Conservation (phyloP, 805 yeast genomes). For the Ogataea pignaliae region DNA sequence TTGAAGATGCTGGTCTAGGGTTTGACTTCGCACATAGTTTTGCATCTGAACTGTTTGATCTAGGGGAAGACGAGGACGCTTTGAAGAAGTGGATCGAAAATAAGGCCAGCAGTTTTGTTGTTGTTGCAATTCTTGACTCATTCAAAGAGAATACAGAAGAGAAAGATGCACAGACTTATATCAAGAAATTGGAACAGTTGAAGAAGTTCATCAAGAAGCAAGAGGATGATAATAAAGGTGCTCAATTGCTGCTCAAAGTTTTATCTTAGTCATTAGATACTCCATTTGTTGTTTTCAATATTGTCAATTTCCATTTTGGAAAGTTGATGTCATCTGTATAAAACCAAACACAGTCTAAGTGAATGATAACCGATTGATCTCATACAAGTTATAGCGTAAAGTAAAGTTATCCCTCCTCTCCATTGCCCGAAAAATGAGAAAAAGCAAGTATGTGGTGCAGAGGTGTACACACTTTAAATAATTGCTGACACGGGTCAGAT, state of each 20-base stretch:
- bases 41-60: slow-evolving; percentile 37
- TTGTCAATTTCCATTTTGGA: too few relatives aligned
- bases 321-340: too few relatives aligned
- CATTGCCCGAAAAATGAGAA: too few relatives aligned
- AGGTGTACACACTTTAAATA: slow-evolving; percentile 1
- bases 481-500: too few relatives aligned
- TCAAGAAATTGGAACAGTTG: slow-evolving; percentile 48
- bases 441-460: too few relatives aligned
- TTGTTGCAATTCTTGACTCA: slow-evolving; percentile 75
- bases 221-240: slow-evolving; percentile 57
- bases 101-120: slow-evolving; percentile 70
- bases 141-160: slow-evolving; percentile 39
- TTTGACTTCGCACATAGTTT: slow-evolving; percentile 53
- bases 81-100: slow-evolving; percentile 62
- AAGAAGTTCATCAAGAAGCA: slow-evolving; percentile 41
- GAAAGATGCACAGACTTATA: slow-evolving; percentile 40
- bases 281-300: too few relatives aligned
- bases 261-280: slow-evolving; percentile 1
- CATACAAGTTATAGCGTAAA: too few relatives aligned
- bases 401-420: too few relatives aligned
- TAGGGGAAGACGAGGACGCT: slow-evolving; percentile 47
- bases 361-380: too few relatives aligned
- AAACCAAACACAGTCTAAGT: too few relatives aligned
- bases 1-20: slow-evolving; percentile 47
- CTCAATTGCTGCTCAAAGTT: slow-evolving; percentile 43